Evolutionary conservation across 176 grass and related monocot genomes (phyloP).

Genomic region (Dendrocalamus sinicus): DNA sequence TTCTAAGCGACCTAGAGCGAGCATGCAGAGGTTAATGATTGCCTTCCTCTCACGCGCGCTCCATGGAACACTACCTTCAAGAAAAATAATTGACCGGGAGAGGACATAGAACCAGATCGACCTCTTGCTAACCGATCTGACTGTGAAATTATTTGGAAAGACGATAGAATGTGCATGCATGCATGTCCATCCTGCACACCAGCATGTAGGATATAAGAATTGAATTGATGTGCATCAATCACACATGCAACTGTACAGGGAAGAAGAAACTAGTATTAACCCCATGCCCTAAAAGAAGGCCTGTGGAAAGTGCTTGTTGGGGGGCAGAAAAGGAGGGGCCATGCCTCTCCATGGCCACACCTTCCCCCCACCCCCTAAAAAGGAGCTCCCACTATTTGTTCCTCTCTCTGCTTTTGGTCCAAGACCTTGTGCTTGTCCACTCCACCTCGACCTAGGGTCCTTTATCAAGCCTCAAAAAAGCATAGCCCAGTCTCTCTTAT

Average conservation of each 20-base stretch:
- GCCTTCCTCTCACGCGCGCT: slow-evolving; percentile 32
- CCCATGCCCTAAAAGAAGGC: slow-evolving; percentile 53
- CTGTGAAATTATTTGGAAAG: background rate
- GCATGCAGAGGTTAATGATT: slow-evolving; percentile 33
- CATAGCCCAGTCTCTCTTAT: background rate
- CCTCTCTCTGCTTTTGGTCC: slow-evolving; percentile 56
- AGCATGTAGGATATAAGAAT: background rate
- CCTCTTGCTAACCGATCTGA: background rate
- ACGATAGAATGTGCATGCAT: background rate
- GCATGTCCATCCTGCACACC: background rate
- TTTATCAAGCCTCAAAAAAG: slow-evolving; percentile 18
- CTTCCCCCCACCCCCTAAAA: slow-evolving; percentile 62
- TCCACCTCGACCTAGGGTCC: slow-evolving; percentile 23
- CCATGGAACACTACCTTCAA: slow-evolving; percentile 21
- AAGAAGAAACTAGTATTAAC: slow-evolving; percentile 43
- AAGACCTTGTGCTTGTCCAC: slow-evolving; percentile 30
- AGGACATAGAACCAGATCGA: background rate
- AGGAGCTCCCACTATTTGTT: slow-evolving; percentile 85
- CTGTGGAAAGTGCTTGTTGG: slow-evolving; percentile 42
- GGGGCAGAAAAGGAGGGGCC: slow-evolving; percentile 42
- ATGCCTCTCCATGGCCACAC: slow-evolving; percentile 49
- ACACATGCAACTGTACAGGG: slow-evolving; percentile 24
- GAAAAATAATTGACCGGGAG: background rate
- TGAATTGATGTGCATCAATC: slow-evolving; percentile 17
- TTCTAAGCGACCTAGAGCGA: background rate